A percentile compares a stretch with the other conserved stretches of the same genome.
Evolutionary conservation across 2,329 filamentous ascomycete species (phyloP).

Genomic region (Dactylonectria estremocensis): DNA sequence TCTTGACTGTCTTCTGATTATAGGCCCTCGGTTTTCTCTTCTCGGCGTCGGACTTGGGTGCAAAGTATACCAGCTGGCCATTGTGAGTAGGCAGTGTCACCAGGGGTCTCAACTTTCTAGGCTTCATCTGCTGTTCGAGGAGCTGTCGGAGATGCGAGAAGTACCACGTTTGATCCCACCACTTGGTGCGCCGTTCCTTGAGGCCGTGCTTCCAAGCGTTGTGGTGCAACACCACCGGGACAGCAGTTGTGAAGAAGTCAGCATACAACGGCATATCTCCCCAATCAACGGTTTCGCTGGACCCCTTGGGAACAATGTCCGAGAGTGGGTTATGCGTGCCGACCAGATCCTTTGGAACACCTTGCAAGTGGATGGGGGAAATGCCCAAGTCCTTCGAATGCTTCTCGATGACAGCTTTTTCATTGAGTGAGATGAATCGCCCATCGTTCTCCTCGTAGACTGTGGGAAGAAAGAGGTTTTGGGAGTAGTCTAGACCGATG

Average conservation of each 20-base stretch:
- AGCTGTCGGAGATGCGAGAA: conserved; percentile 11
- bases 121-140: conserved; percentile 6
- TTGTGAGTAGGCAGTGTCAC: neutral
- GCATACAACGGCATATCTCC: conserved; percentile 31
- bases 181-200: conserved; percentile 22
- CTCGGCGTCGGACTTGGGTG: conserved; percentile 3
- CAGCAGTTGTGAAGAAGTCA: conserved; percentile 30
- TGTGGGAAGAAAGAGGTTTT: conserved; percentile 36
- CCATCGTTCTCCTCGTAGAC: conserved; percentile 15
- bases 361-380: conserved; percentile 35
- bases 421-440: conserved; percentile 27
- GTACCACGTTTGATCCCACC: conserved; percentile 33
- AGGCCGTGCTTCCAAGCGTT: conserved; percentile 24
- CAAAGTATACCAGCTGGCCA: neutral
- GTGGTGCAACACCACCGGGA: conserved; percentile 30
- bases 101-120: conserved; percentile 5
- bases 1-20: neutral
- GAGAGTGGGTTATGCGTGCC: conserved; percentile 28
- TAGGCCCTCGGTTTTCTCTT: conserved; percentile 20
- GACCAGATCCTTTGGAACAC: conserved; percentile 40
- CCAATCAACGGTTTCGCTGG: conserved; percentile 21
- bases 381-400: conserved; percentile 37
- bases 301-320: neutral
- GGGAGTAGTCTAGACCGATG: conserved; percentile 48
- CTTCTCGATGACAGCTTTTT: conserved; percentile 36